Evolutionary conservation across 768 basidiomycete species (phyloP), one percentile per base, ranked within the genome.

Genomic region (Agaricus sinodeliciosus): DNA sequence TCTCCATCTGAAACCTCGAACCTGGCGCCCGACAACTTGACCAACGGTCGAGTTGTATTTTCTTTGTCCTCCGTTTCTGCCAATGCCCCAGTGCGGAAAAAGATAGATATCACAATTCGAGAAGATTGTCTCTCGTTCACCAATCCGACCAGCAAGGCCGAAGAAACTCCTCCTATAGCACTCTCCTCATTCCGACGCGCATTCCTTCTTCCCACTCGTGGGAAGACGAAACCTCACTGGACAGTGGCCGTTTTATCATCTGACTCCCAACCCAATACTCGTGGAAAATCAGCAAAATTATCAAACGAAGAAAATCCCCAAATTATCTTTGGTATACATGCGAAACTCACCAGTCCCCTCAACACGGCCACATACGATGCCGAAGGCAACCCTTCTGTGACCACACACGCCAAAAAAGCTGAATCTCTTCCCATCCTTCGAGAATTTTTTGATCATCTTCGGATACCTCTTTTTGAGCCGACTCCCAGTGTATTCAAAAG

Each of bases 41-140:
- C 57, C 6, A 68, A 72, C 28, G 79, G 79, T 34, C 60, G 66
- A 0, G 77, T 82, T 0, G 52, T 77, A 9, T 83, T 78, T 66
- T 79, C 82, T 2, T 68, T 90, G 0, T 80, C 85, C 37, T 67
- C 81, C 15, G 66, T 90, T 39, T 88, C 87, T 26, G 71, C 76
- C n/a, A 80, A 84, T 9, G 81, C 87, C 0, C 88, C 88, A 9
- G 65, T 90, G 48, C 82, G 89, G 48, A 88, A 86, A 69, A 89
- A 87, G 57, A 77, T 85, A 36, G 80, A 90, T 59, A 74, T 89
- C 59, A 76, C 77, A 3, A 67, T 87, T 36, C 73, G 81, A 59
- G 60, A 69, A 18, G 64, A 69, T 16, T 69, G 78, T 5, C 70
- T 90, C 51, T 71, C 69, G 5, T 74, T 90, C 59, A 67, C 71